These are phyloP conservation scores for Naganishia antarctica DNA, from an alignment of 768 basidiomycete genomes.

Conservation along the genomic window DNA sequence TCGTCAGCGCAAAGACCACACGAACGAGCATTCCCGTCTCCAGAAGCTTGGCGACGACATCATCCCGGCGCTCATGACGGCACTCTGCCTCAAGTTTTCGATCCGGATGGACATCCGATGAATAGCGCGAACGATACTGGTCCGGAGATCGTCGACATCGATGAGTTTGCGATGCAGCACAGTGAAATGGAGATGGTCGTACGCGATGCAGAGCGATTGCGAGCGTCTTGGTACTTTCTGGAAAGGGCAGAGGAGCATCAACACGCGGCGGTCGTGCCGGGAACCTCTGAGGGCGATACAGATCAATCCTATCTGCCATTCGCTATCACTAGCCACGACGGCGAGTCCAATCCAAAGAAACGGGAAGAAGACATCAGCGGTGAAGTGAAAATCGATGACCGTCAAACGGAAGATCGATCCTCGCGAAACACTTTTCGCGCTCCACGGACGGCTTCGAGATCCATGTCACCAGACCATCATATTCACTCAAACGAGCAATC, in stretches of 20 bases:
- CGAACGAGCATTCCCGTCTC: slow-evolving; percentile 1
- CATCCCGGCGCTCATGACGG: not conserved
- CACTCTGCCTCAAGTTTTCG: slow-evolving; percentile 1
- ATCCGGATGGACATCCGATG: slow-evolving; percentile 8
- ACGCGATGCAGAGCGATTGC: not conserved
- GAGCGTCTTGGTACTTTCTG: not conserved
- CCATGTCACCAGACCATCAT: too few relatives aligned
- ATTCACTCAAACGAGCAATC: too few relatives aligned
- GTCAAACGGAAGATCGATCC: too few relatives aligned
- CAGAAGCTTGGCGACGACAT: slow-evolving; percentile 11
- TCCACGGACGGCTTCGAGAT: too few relatives aligned
- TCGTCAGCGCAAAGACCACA: not conserved
- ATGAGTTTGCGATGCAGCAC: not conserved
- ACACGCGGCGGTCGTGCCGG: too few relatives aligned
- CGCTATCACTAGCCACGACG: too few relatives aligned
- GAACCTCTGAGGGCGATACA: too few relatives aligned
- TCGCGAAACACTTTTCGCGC: too few relatives aligned
- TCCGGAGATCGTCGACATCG: not conserved
- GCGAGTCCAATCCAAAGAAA: too few relatives aligned
- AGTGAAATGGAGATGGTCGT: slow-evolving; percentile 10
- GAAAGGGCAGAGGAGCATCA: not conserved
- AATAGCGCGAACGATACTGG: not conserved
- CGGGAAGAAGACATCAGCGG: too few relatives aligned
- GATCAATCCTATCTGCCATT: too few relatives aligned
- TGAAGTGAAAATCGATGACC: too few relatives aligned